Evolutionary conservation across 73 alveolate species (phyloP), one percentile per base, ranked within the genome.

Genomic region (Durusdinium trenchii): DNA sequence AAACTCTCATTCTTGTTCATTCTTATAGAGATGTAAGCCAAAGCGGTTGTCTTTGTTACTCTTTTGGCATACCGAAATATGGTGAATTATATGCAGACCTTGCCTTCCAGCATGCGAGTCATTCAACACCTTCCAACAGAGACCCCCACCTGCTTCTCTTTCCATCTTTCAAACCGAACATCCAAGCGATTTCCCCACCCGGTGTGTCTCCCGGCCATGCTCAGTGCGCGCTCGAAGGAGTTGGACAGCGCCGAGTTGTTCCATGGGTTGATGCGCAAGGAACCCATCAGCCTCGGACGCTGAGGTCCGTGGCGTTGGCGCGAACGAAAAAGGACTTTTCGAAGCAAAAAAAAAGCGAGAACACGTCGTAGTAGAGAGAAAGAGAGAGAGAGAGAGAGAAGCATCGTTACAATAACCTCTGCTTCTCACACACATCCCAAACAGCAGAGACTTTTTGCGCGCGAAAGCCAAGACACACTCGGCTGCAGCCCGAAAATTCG

Each of bases 401-500:
- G 32, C 23, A 57, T 57, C 32, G 12, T 23, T n/a, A n/a, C 6
- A 48, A 69, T 5, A 69, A 32, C 46, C 82, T 3, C 9, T 69
- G 46, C 9, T 45, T 10, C 9, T 4, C 48, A 6, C 6, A 3
- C 20, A 30, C 30, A 45, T 10, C 82, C 5, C 43, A 5, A 18
- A 6, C 84, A 7, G 51, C 9, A 35, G 84, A 20, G 6, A 76
- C 4, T 3, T 76, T 16, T 1, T 45, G 73, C 48, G n/a, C n/a
- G n/a, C n/a, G n/a, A n/a, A n/a, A 50, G 0, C 93, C 93, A 48
- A n/a, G 93, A 16, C 30, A 51, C 86, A 99, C 99, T 50, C 99
- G 95, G 83, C 99, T 95, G 81, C 99, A 99, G 32, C 99, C 99
- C 3, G 99, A 99, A 86, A 99, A 99, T 73, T 99, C 99, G 64